Percentiles rank a stretch among this genome's conserved stretches.
These are phyloP conservation scores for Dunaliella primolecta DNA, from an alignment of 139 green algal genomes.

Conservation along the genomic window DNA sequence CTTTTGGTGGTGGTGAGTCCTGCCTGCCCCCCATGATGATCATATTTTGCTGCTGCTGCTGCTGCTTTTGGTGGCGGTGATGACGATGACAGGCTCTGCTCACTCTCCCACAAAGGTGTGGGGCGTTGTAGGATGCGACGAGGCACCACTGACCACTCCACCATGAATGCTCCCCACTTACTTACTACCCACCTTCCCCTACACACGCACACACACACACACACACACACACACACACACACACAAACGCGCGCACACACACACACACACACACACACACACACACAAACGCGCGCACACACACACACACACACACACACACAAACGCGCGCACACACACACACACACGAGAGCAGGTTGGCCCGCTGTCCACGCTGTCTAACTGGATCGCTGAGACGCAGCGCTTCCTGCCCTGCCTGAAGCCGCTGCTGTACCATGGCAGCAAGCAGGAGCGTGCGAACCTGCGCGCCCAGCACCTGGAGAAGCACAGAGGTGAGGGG, in stretches of 20 bases:
- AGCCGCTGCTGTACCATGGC: constrained; percentile 92
- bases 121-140: too few species aligned
- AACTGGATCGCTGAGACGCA: constrained; percentile 95
- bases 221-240: too few species aligned
- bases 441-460: constrained; percentile 54
- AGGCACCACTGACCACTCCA: too few species aligned
- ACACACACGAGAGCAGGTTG: constrained; percentile 60
- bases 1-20: too few species aligned
- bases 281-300: neutral
- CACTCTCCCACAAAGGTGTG: too few species aligned
- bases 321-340: constrained; percentile 22
- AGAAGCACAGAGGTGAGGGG: neutral
- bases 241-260: neutral
- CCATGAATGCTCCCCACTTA: too few species aligned
- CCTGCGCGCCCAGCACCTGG: constrained; percentile 47
- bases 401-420: constrained; percentile 79
- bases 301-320: neutral
- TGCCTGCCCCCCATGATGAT: too few species aligned
- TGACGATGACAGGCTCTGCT: too few species aligned
- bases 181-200: too few species aligned
- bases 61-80: too few species aligned
- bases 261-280: neutral
- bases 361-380: constrained; percentile 85
- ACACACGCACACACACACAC: too few species aligned
- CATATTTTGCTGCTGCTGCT: too few species aligned